Base-by-base conservation (phyloP, 2,329 filamentous ascomycete genomes). In the Exophiala alcalophila region DNA sequence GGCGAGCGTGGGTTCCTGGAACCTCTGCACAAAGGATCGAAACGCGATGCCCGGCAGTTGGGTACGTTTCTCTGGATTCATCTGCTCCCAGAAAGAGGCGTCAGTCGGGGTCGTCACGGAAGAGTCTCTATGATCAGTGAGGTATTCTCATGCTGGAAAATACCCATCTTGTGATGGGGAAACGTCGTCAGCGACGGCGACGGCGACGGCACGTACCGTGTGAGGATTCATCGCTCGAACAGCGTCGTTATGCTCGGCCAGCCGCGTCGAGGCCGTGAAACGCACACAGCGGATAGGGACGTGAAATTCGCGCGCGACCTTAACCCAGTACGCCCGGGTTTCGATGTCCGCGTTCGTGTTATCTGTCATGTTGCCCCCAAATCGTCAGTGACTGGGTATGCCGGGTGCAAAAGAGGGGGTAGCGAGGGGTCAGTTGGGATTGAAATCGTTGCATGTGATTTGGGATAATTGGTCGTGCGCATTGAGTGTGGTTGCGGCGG, bases 311-410 rank as follows among this genome's bases (percentile, higher is more conserved):
- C 74, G 76, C 12, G 89, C 89, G 20, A 97, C 66, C 18, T 78
- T 70, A 21, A 87, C 66, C 91, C 91, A 97, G 47, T 85, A 68
- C n/a, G 76, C 74, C 52, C 92, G 77, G 16, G 83, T 87, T 38
- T 86, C 83, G 8, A 73, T 63, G 65, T 94, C 85, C 20, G 90
- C 80, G 61, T 98, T 98, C n/a, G 92, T 97, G 63, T 95, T 97
- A 65, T 98, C 92, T 92, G 41, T 41, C 37, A 44, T 32, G 36
- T 14, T 16, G 24, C 18, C 10, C 7, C 14, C 20, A 36, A 21
- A 10, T n/a, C 20, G 27, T 47, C 28, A n/a, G 41, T 31, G 26
- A 23, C 14, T 50, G 23, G 46, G 28, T 19, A 36, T 16, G 24
- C 24, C n/a, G 28, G 19, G 28, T n/a, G n/a, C n/a, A n/a, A n/a